Evolutionary conservation across 176 grass and related monocot genomes (phyloP), one percentile per base, ranked within the genome.

Genomic region (Oryza meridionalis): DNA sequence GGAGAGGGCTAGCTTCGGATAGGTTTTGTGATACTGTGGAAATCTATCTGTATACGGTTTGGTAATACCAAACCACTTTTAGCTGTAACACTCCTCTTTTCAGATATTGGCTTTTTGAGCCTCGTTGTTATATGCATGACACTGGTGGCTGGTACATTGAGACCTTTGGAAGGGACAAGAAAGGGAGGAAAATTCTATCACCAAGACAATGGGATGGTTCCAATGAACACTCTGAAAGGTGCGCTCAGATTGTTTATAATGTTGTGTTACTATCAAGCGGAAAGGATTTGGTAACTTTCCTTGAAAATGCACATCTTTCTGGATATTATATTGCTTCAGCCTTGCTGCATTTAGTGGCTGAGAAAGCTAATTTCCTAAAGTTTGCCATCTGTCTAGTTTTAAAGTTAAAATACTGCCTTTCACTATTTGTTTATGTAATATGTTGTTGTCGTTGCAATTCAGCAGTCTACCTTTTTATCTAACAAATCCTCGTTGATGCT

Each of bases 21-120:
- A 35, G 75, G 13, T 80, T 68, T 47, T 46, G 38, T 26, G 15
- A 53, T 55, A 22, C 72, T 53, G 14, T 33, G 24, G 14, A 22
- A 51, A 14, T 42, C 21, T 58, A 1, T 22, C 24, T 16, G 7
- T 26, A 17, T 21, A 19, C 17, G 6, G 51, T 55, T 15, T 73
- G 44, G 49, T 75, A 32, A 58, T 58, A 14, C 7, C 64, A 40
- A 59, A 58, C 37, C n/a, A 38, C 77, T 72, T 86, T 37, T 67
- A 65, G 22, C 43, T 61, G 31, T 46, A 67, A 61, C 55, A 61
- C 19, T 22, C 5, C 64, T 82, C 16, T 68, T 76, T 87, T 14
- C 81, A 98, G 96, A 83, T 98, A 88, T 91, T 98, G 96, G 96
- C 77, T 98, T 61, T 98, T 98, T 95, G 93, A 93, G 85, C 93